These are phyloP conservation scores for Allomyces macrogynus DNA, from an alignment of 192 early-diverging fungal species.

Conservation along the genomic window DNA sequence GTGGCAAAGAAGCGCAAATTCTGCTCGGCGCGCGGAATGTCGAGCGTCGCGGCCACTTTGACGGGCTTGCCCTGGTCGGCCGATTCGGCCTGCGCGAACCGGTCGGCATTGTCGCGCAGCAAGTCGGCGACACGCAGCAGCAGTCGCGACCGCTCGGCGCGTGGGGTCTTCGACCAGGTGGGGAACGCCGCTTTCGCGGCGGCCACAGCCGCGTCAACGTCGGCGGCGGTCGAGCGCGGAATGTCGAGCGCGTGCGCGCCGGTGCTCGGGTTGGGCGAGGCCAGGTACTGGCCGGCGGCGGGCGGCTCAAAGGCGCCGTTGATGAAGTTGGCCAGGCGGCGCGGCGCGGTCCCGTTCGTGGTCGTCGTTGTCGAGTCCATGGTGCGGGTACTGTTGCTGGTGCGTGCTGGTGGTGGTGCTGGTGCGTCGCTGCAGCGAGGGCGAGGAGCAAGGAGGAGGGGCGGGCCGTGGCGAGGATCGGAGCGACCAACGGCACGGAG, in stretches of 20 bases:
- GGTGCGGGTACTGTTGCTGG: too few relatives aligned
- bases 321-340: conserved; percentile 38
- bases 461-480: too few relatives aligned
- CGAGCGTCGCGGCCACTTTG: conserved; percentile 27
- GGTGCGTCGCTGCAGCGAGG: too few relatives aligned
- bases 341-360: too few relatives aligned
- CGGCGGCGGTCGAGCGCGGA: conserved; percentile 32
- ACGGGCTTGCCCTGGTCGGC: conserved; percentile 61
- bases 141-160: conserved; percentile 18
- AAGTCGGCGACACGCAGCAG: conserved; percentile 41
- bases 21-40: conserved; percentile 35
- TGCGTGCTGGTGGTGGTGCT: too few relatives aligned
- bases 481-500: too few relatives aligned
- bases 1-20: conserved; percentile 63
- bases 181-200: conserved; percentile 42
- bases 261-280: conserved; percentile 46
- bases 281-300: conserved; percentile 23
- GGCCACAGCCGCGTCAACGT: conserved; percentile 46
- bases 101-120: conserved; percentile 27
- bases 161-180: conserved; percentile 31
- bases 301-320: conserved; percentile 43
- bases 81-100: conserved; percentile 45
- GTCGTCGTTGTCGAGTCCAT: too few relatives aligned
- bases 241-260: conserved; percentile 34
- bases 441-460: too few relatives aligned